Base-by-base conservation (phyloP, 73 alveolate species). In the Vitrella brassicaformis region DNA sequence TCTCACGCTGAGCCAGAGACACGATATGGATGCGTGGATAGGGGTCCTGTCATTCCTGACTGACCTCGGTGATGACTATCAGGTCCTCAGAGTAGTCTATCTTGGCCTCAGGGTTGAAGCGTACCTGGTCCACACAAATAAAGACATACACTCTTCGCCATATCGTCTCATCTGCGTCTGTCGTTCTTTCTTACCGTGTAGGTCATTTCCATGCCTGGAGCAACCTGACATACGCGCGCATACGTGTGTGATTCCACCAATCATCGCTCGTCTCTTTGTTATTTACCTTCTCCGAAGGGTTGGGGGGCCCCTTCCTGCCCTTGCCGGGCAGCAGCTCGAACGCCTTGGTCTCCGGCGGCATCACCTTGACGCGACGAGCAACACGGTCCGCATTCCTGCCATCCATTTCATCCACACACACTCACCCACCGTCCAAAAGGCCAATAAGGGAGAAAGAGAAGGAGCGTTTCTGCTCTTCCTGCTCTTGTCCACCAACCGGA, bases 341-440 rank as follows among this genome's bases (percentile, higher is more conserved):
- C 79, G 93, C 93, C 68, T 98, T 87, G 79, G 98, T 94, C 73
- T 95, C 99, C 14, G 99, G 99, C 70, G 93, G 96, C 47, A 95
- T 86, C 69, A 95, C 91, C 80, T 93, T 94, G 70, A 95, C 99
- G 78, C 97, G 82, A 79, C 99, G 80, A 31, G 98, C 96, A 19
- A 94, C 98, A 81, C 81, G 81, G 72, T 96, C 99, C 82, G 94
- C 91, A 80, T 96, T 96, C 85, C 98, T 86, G 70, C 74, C n/a
- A n/a, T n/a, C n/a, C n/a, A n/a, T n/a, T n/a, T n/a, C n/a, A n/a
- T n/a, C n/a, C n/a, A n/a, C n/a, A n/a, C n/a, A n/a, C n/a, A n/a
- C n/a, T n/a, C n/a, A n/a, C n/a, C n/a, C n/a, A n/a, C n/a, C n/a
- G n/a, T n/a, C n/a, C n/a, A n/a, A n/a, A n/a, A 86, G 47, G 73